Conservation (phyloP, 2,329 filamentous ascomycete genomes). For the Cladosporium colombiae region DNA sequence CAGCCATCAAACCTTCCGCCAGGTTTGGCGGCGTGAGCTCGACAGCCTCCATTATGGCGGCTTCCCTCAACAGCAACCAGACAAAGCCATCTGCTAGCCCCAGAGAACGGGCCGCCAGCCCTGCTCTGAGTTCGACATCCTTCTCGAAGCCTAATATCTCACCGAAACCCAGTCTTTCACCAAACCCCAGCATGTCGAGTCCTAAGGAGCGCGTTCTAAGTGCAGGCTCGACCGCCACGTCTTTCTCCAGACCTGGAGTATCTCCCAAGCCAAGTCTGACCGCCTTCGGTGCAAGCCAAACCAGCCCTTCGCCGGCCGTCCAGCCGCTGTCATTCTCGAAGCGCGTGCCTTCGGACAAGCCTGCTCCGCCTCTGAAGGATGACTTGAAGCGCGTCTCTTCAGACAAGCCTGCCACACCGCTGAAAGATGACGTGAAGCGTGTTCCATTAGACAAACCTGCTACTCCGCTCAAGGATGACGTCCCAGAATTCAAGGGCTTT, state of each 20-base stretch:
- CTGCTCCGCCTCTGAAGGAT: conserved; percentile 18
- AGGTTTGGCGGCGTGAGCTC: conserved; percentile 26
- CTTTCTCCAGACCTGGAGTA: background rate
- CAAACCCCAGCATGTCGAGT: background rate
- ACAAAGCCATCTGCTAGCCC: background rate
- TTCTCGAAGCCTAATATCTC: conserved; percentile 3
- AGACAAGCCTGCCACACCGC: background rate
- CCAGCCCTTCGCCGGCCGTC: background rate
- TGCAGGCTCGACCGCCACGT: background rate
- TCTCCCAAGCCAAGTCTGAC: conserved; percentile 12
- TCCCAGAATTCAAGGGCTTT: conserved; percentile 32
- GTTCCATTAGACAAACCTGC: conserved; percentile 16
- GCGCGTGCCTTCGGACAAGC: conserved; percentile 17
- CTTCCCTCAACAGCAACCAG: conserved; percentile 25
- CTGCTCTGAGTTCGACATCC: background rate
- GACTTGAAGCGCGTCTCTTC: conserved; percentile 20
- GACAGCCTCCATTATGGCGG: conserved; percentile 31
- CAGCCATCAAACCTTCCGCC: background rate
- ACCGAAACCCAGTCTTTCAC: conserved; percentile 2
- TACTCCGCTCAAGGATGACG: conserved; percentile 13
- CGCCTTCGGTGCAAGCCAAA: background rate
- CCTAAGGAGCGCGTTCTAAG: background rate
- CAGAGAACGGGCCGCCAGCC: background rate
- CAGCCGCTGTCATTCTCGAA: conserved; percentile 7
- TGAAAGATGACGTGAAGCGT: conserved; percentile 15